phyloP scores from a whole-genome alignment of 2,329 filamentous ascomycete genomes.

The Arachnomyces sp. region DNA sequence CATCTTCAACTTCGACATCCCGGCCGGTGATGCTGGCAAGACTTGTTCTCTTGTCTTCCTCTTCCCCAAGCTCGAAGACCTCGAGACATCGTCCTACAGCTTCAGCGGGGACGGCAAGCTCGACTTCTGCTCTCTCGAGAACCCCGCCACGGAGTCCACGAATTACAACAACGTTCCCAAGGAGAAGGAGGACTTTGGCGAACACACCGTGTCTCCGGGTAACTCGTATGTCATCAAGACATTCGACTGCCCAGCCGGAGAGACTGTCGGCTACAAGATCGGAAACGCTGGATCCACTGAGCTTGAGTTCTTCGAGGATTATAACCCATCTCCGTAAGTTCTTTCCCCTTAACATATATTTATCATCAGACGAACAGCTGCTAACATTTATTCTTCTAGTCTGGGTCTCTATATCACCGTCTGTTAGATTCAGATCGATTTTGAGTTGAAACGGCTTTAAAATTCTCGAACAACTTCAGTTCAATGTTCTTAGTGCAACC shows the following conservation, averaged over 20 bases:
- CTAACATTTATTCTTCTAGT: slow-evolving; percentile 18
- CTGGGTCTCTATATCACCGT: slow-evolving; percentile 37
- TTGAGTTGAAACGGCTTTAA: too few species aligned
- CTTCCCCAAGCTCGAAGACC: slow-evolving; percentile 50
- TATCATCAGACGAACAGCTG: not conserved
- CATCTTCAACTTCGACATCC: slow-evolving; percentile 65
- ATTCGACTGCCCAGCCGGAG: slow-evolving; percentile 49
- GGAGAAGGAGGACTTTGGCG: slow-evolving; percentile 38
- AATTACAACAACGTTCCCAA: slow-evolving; percentile 48
- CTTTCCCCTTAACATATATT: not conserved
- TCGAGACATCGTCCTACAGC: slow-evolving; percentile 53
- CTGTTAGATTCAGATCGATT: slow-evolving; percentile 24
- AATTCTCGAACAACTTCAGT: too few species aligned
- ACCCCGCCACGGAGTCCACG: slow-evolving; percentile 41
- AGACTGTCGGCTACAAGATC: slow-evolving; percentile 48
- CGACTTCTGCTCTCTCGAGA: slow-evolving; percentile 45
- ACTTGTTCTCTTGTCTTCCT: slow-evolving; percentile 61
- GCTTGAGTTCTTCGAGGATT: slow-evolving; percentile 59
- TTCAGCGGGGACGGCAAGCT: slow-evolving; percentile 49
- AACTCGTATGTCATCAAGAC: slow-evolving; percentile 47
- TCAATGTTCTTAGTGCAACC: too few species aligned
- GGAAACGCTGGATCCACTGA: slow-evolving; percentile 43
- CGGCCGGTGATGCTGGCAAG: slow-evolving; percentile 45
- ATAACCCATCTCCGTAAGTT: slow-evolving; percentile 45
- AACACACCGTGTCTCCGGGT: slow-evolving; percentile 44